Conservation (phyloP, 2,329 filamentous ascomycete genomes). For the Penicillium sp. region DNA sequence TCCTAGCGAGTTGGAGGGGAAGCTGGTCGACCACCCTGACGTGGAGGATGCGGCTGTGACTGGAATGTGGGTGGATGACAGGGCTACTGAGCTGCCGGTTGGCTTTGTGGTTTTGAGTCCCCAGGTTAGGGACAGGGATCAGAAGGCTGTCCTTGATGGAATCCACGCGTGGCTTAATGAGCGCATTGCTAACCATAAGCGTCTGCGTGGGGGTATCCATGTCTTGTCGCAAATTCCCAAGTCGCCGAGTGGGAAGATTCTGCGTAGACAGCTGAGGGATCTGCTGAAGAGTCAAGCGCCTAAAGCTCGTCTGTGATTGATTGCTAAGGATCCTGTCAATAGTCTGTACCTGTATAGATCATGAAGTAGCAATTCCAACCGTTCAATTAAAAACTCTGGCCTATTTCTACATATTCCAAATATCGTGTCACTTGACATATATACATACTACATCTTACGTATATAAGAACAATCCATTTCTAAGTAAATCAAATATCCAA, state of each 20-base stretch:
- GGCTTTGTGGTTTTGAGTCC: conserved; percentile 19
- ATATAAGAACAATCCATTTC: neutral
- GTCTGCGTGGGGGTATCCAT: conserved; percentile 31
- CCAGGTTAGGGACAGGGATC: conserved; percentile 7
- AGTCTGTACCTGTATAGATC: neutral
- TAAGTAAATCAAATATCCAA: neutral
- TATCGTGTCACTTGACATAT: neutral
- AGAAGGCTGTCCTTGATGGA: conserved; percentile 6
- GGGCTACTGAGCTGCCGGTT: conserved; percentile 21
- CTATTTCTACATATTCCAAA: neutral
- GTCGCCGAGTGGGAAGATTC: conserved; percentile 34
- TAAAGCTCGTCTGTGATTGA: conserved; percentile 17
- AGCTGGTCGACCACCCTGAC: conserved; percentile 20
- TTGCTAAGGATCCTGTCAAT: neutral
- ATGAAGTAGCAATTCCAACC: neutral
- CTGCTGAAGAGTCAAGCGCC: conserved; percentile 16
- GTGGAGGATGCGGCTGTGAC: conserved; percentile 22
- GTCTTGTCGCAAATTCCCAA: conserved; percentile 34
- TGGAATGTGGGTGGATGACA: conserved; percentile 20
- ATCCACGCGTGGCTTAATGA: conserved; percentile 23
- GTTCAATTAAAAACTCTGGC: neutral
- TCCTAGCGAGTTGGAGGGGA: conserved; percentile 22
- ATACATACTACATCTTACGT: neutral
- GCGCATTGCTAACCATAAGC: conserved; percentile 33
- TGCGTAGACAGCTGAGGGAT: conserved; percentile 26